Conservation (phyloP, 2,329 filamentous ascomycete genomes). For the Penicillium rolfsii region DNA sequence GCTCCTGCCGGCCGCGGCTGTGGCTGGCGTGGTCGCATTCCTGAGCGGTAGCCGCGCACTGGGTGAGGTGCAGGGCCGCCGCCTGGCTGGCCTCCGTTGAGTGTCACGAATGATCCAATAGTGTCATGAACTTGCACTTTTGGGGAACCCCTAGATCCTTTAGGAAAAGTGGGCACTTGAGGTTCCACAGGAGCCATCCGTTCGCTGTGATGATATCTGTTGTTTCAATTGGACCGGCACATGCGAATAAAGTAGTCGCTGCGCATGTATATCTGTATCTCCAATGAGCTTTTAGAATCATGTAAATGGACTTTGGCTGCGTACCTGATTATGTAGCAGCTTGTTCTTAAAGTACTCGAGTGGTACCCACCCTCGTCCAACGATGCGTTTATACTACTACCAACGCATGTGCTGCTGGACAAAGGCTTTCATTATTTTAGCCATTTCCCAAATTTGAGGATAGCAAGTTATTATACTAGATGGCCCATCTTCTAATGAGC, state of each 20-base stretch:
- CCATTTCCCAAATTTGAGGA: background rate
- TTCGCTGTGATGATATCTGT: slow-evolving; percentile 24
- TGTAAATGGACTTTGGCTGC: background rate
- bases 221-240: slow-evolving; percentile 9
- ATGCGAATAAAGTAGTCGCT: background rate
- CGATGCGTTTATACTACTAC: background rate
- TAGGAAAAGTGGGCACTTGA: background rate
- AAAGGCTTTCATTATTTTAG: background rate
- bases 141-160: background rate
- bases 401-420: background rate
- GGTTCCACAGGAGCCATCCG: slow-evolving; percentile 15
- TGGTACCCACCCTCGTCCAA: background rate
- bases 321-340: background rate
- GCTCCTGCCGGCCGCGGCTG: slow-evolving; percentile 71
- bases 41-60: slow-evolving; percentile 87
- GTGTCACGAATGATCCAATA: background rate
- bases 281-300: background rate
- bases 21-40: slow-evolving; percentile 72
- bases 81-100: slow-evolving; percentile 71
- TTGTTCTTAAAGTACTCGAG: background rate
- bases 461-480: background rate
- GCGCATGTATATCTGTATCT: background rate
- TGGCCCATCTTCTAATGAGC: background rate
- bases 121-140: background rate
- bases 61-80: slow-evolving; percentile 86